These are phyloP conservation scores for Pseudonitzschia pungens DNA, from an alignment of 108 stramenopile genomes.

Conservation along the genomic window DNA sequence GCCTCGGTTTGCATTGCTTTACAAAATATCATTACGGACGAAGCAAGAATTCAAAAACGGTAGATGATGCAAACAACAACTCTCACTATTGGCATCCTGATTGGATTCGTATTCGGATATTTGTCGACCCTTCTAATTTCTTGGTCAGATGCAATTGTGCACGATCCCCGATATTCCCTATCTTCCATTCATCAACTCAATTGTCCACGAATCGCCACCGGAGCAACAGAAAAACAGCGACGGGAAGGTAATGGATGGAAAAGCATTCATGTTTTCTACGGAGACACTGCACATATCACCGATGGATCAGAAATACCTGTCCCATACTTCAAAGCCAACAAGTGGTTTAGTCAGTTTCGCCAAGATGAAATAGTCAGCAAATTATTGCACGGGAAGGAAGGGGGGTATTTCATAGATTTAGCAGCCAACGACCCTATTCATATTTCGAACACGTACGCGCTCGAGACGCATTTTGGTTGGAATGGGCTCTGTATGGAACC, in stretches of 20 bases:
- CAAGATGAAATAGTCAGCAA: constrained; percentile 50
- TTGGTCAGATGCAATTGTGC: neutral
- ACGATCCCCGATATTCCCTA: neutral
- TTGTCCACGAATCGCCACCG: neutral
- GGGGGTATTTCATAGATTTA: constrained; percentile 61
- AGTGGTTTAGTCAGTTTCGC: constrained; percentile 47
- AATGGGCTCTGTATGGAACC: constrained; percentile 55
- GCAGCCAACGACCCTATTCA: constrained; percentile 56
- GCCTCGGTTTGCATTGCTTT: too few relatives aligned
- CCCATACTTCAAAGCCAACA: constrained; percentile 26
- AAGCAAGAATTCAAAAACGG: neutral
- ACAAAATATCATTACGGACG: too few relatives aligned
- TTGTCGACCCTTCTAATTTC: neutral
- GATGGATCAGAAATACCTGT: constrained; percentile 12
- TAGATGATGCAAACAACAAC: neutral
- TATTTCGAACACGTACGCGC: constrained; percentile 49
- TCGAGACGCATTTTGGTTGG: constrained; percentile 50
- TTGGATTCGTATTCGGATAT: constrained; percentile 7
- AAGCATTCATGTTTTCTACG: constrained; percentile 53
- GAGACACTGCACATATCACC: constrained; percentile 18
- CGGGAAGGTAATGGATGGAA: constrained; percentile 41
- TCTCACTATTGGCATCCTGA: neutral
- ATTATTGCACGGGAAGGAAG: constrained; percentile 31
- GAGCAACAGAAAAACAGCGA: neutral
- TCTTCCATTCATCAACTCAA: neutral